Conservation (phyloP, 371 early-diverging fungal genomes). For the Actinomucor elegans region DNA sequence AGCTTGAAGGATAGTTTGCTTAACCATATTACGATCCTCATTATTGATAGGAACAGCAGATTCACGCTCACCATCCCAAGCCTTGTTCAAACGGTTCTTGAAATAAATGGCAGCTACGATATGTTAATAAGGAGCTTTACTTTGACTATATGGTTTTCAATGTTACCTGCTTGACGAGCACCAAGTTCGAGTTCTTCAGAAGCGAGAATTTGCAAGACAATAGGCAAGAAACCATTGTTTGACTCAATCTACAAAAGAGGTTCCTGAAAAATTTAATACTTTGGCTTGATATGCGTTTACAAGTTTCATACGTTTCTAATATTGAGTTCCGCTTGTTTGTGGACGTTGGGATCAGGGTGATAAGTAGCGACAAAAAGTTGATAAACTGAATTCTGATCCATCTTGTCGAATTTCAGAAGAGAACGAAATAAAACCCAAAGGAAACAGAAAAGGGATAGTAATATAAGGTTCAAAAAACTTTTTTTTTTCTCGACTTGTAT, state of each 20-base stretch:
- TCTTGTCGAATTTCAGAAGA: slow-evolving; percentile 10
- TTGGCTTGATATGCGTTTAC: too few species aligned
- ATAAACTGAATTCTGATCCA: slow-evolving; percentile 45
- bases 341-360: slow-evolving; percentile 70
- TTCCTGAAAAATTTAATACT: too few species aligned
- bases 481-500: too few species aligned
- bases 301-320: slow-evolving; percentile 28
- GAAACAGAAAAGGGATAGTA: background rate
- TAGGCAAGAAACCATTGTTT: slow-evolving; percentile 65
- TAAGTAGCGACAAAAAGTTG: slow-evolving; percentile 71
- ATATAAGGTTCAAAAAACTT: background rate
- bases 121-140: too few species aligned
- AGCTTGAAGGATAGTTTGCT: slow-evolving; percentile 76
- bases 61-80: slow-evolving; percentile 64
- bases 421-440: background rate
- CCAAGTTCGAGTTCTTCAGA: slow-evolving; percentile 63
- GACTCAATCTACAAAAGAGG: slow-evolving; percentile 52
- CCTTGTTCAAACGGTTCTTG: slow-evolving; percentile 83
- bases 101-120: slow-evolving; percentile 92
- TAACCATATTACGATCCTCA: slow-evolving; percentile 75
- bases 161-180: slow-evolving; percentile 79
- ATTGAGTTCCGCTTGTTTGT: slow-evolving; percentile 63
- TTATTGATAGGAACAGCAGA: slow-evolving; percentile 58
- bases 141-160: too few species aligned
- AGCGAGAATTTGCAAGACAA: slow-evolving; percentile 69